Percentiles rank a stretch among this genome's conserved stretches.
These are phyloP conservation scores for Serpula lacrymans DNA, from an alignment of 768 basidiomycete species.

Conservation along the genomic window DNA sequence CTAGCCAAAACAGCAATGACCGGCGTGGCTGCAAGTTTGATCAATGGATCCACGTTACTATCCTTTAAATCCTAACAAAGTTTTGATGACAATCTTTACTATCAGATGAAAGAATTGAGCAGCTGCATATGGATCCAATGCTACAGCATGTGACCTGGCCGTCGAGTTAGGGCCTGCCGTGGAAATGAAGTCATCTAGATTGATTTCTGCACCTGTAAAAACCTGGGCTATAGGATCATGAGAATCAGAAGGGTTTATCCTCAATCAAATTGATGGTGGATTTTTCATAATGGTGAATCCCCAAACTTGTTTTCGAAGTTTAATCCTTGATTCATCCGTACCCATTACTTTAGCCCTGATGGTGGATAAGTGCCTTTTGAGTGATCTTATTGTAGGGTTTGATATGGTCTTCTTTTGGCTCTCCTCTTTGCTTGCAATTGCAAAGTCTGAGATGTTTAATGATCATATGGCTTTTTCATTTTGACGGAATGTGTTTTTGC, in stretches of 20 bases:
- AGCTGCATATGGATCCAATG: slow-evolving; percentile 34
- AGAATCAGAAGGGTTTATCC: slow-evolving; percentile 38
- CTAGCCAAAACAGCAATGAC: no score
- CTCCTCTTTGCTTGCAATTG: no score
- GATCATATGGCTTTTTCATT: no score
- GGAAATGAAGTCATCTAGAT: slow-evolving; percentile 31
- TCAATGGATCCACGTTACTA: slow-evolving; percentile 8
- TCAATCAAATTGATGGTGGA: slow-evolving; percentile 38
- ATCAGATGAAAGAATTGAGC: slow-evolving; percentile 38
- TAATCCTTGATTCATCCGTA: slow-evolving; percentile 27
- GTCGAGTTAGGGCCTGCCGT: slow-evolving; percentile 19
- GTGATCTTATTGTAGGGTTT: no score
- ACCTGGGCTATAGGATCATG: slow-evolving; percentile 41
- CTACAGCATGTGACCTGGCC: slow-evolving; percentile 27
- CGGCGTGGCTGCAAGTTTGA: no score
- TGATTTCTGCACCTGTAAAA: slow-evolving; percentile 35
- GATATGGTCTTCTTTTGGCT: no score
- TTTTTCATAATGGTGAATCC: slow-evolving; percentile 23
- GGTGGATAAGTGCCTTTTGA: no score
- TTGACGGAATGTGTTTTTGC: no score
- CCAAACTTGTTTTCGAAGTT: slow-evolving; percentile 34
- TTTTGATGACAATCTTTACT: slow-evolving; percentile 25
- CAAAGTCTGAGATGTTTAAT: no score
- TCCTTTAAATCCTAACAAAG: slow-evolving; percentile 27
- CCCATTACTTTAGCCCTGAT: no score